Conservation (phyloP, 768 basidiomycete genomes). For the Hirschioporus abietinus region DNA sequence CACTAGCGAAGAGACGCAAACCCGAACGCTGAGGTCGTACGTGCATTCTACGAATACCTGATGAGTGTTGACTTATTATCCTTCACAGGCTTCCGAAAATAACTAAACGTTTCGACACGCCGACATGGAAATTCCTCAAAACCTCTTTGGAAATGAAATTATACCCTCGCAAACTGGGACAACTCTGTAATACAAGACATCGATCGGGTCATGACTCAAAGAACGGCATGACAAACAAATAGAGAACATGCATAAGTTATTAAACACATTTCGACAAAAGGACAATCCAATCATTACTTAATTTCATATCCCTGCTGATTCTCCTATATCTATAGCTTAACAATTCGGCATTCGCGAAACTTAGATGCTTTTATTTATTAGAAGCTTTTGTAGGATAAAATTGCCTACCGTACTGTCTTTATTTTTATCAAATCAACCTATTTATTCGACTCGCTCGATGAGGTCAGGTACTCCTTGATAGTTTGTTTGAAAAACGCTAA, state of each 20-base stretch:
- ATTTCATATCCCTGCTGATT: neutral
- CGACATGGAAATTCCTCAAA: neutral
- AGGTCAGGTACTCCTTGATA: no score
- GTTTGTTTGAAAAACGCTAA: neutral
- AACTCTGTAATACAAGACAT: neutral
- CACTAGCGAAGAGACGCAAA: neutral
- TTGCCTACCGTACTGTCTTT: neutral
- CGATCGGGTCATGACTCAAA: neutral
- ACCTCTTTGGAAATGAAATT: neutral
- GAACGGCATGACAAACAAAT: neutral
- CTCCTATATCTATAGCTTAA: neutral
- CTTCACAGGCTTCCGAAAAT: neutral
- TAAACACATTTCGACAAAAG: neutral
- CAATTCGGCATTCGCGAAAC: neutral
- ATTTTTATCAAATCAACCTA: neutral
- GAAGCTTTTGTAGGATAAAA: neutral
- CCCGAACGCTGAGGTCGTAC: neutral
- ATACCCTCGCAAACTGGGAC: neutral
- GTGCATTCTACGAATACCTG: neutral
- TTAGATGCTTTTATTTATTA: neutral
- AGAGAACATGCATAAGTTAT: neutral
- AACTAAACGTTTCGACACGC: neutral
- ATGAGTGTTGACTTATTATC: neutral
- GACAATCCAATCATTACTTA: neutral
- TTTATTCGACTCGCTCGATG: neutral